Conservation (phyloP, 1,139 yeast genomes). For the Sugiyamaella pinicola region DNA sequence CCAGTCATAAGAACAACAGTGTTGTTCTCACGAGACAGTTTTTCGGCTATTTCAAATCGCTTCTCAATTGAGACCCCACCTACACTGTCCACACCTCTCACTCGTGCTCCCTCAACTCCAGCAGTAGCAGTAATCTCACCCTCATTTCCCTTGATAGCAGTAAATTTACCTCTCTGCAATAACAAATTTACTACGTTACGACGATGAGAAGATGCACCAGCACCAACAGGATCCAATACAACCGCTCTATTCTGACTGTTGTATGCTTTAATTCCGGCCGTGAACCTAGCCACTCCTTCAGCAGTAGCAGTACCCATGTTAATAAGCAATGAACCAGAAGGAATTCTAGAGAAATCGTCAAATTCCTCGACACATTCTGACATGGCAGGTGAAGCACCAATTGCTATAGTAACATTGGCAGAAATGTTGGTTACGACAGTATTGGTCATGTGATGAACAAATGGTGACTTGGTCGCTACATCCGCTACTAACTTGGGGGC, state of each 20-base stretch:
- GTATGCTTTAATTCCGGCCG: conserved; percentile 60
- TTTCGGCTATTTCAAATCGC: conserved; percentile 43
- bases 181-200: conserved; percentile 51
- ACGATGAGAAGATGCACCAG: conserved; percentile 75
- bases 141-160: conserved; percentile 82
- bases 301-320: conserved; percentile 76
- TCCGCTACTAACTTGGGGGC: conserved; percentile 28
- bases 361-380: conserved; percentile 75
- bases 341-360: conserved; percentile 60
- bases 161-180: conserved; percentile 58
- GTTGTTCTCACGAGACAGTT: conserved; percentile 57
- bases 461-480: conserved; percentile 46
- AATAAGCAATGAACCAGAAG: conserved; percentile 59
- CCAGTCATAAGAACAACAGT: conserved; percentile 79
- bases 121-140: conserved; percentile 71
- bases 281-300: conserved; percentile 49
- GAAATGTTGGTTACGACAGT: conserved; percentile 86
- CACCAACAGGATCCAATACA: conserved; percentile 90
- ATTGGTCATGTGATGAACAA: conserved; percentile 88
- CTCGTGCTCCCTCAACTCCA: conserved; percentile 42
- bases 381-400: conserved; percentile 91
- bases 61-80: conserved; percentile 40
- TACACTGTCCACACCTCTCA: conserved; percentile 61
- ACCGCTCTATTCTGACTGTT: conserved; percentile 61
- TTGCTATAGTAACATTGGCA: conserved; percentile 85